Base-by-base conservation (phyloP, 2,329 filamentous ascomycete genomes). In the Botrytis pseudocinerea region DNA sequence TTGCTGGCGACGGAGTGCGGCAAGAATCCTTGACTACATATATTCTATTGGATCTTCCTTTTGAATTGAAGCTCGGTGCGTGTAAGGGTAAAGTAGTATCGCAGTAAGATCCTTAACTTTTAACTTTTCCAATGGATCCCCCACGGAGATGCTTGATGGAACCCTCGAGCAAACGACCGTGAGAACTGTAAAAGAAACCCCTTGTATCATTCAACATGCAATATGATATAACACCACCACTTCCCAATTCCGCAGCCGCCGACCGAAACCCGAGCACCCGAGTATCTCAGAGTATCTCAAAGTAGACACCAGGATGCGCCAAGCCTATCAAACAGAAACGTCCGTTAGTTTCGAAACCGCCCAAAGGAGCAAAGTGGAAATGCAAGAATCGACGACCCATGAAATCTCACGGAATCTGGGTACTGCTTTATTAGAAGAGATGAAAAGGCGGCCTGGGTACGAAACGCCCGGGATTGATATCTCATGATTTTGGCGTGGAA, bases 261-360 rank as follows among this genome's bases (percentile, higher is more conserved):
- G 46, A 40, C 46, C 46, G 64, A 66, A 28, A 54, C 18, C 64
- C 44, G 44, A 66, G 44, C 22, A 64, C 18, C 62, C 42, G n/a
- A 65, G 22, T 32, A 68, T 68, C 42, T 7, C 40, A 20, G 40
- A 65, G 28, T 32, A 68, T 68, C 62, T 7, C 40, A 14, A 71
- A 42, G 46, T 44, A 66, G 63, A 57, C 7, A n/a, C 38, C 46
- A 32, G 22, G 32, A 68, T 42, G 60, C 38, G 70, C 62, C 62
- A 72, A 72, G 70, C 48, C 38, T 38, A 65, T 68, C 42, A 59
- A 72, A 38, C 28, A 38, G 70, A 72, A 72, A 68, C 48, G 40
- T 40, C 61, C 48, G 35, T 8, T 59, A 32, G 62, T 60, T 72
- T 68, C 51, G 60, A 72, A 72, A 59, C 62, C 70, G n/a, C 40